phyloP scores from a whole-genome alignment of 352 stramenopile species.

The Pythium sp. region DNA sequence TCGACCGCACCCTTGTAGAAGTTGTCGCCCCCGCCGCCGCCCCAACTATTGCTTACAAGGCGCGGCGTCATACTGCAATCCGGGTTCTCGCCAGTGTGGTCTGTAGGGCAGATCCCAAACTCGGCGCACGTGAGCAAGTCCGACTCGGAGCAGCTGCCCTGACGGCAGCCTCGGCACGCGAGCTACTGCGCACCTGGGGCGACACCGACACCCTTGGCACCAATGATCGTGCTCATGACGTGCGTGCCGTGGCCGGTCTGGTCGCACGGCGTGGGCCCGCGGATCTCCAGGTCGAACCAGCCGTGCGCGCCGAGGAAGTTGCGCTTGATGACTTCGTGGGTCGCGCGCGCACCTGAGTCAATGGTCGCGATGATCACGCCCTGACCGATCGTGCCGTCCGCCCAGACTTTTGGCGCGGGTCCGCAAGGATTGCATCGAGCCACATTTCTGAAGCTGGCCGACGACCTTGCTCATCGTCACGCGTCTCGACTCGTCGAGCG shows the following conservation, averaged over 20 bases:
- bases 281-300: too few species aligned
- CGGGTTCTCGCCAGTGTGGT: slow-evolving; percentile 7
- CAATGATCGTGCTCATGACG: slow-evolving; percentile 15
- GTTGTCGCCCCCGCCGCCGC: slow-evolving; percentile 10
- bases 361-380: neutral
- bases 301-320: too few species aligned
- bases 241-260: slow-evolving; percentile 6
- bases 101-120: too few species aligned
- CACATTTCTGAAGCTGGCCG: too few species aligned
- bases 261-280: too few species aligned
- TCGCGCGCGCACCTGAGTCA: neutral
- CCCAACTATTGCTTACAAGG: slow-evolving; percentile 10
- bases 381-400: neutral
- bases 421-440: too few species aligned
- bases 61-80: slow-evolving; percentile 16
- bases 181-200: neutral
- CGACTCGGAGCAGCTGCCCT: too few species aligned
- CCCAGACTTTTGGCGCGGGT: neutral
- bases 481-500: too few species aligned
- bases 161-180: too few species aligned
- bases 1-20: slow-evolving; percentile 16
- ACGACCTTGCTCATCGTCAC: too few species aligned
- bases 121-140: too few species aligned
- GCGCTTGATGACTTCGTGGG: neutral
- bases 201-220: slow-evolving; percentile 13